phyloP scores from a whole-genome alignment of 169 alveolate genomes.

The Plasmodium fragile region DNA sequence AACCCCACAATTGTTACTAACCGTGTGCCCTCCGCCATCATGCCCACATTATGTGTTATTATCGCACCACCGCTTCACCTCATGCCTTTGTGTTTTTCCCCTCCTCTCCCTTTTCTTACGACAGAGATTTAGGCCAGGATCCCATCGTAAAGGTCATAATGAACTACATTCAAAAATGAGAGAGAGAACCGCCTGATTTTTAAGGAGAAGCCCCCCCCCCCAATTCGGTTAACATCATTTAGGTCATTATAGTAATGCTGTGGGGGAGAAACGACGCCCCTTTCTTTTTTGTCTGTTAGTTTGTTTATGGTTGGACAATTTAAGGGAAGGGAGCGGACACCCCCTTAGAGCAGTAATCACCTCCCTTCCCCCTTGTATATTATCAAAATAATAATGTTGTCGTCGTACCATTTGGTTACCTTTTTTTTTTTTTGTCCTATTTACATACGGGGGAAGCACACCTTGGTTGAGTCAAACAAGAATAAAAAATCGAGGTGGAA shows the following conservation, averaged over 20 bases:
- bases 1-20: not conserved
- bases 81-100: not conserved
- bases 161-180: constrained; percentile 39
- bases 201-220: not conserved
- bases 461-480: not conserved
- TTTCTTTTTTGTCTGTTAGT: not conserved
- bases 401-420: not conserved
- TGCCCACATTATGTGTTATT: not conserved
- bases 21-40: not conserved
- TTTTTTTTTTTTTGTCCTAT: not conserved
- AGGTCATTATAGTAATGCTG: not conserved
- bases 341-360: not conserved
- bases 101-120: not conserved
- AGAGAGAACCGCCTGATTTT: not conserved
- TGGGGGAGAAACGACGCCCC: not conserved
- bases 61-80: not conserved
- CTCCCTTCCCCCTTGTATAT: no score
- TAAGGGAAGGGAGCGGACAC: not conserved
- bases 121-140: constrained; percentile 48
- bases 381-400: not conserved
- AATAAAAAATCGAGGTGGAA: not conserved
- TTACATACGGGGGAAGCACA: not conserved
- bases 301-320: not conserved
- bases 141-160: constrained; percentile 45
- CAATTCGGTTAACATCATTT: not conserved